phyloP scores from a whole-genome alignment of 352 stramenopile genomes.

The Phytopythium vexans region DNA sequence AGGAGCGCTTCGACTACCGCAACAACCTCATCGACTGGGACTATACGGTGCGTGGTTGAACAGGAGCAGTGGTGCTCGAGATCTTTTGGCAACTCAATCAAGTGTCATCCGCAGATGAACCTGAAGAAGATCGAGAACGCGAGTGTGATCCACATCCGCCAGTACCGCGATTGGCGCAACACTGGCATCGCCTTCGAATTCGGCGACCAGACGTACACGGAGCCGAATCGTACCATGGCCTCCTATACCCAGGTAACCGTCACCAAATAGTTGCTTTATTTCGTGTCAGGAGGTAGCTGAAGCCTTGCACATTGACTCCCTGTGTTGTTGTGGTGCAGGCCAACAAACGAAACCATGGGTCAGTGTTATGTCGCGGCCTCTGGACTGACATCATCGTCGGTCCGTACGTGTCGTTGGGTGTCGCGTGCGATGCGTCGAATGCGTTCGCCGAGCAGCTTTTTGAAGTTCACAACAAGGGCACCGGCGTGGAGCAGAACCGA shows the following conservation, averaged over 20 bases:
- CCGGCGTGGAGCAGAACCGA: slow-evolving; percentile 91
- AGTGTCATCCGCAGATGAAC: slow-evolving; percentile 51
- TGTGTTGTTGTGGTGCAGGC: slow-evolving; percentile 17
- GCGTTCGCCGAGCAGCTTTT: slow-evolving; percentile 88
- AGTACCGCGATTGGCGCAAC: slow-evolving; percentile 92
- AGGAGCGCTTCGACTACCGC: slow-evolving; percentile 91
- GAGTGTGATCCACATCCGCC: slow-evolving; percentile 91
- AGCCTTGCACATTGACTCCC: background rate
- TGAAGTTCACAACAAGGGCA: slow-evolving; percentile 91
- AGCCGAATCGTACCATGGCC: slow-evolving; percentile 90
- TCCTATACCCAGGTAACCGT: slow-evolving; percentile 76
- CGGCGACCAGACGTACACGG: slow-evolving; percentile 88
- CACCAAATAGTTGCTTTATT: background rate
- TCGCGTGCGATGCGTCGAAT: slow-evolving; percentile 72
- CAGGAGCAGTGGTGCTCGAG: background rate
- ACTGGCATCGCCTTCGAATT: slow-evolving; percentile 94
- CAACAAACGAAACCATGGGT: slow-evolving; percentile 69
- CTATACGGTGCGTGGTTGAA: slow-evolving; percentile 68
- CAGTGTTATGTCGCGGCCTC: slow-evolving; percentile 78
- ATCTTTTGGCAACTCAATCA: background rate
- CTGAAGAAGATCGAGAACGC: slow-evolving; percentile 83
- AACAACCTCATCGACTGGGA: slow-evolving; percentile 95
- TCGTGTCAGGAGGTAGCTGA: background rate
- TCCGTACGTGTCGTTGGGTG: slow-evolving; percentile 90
- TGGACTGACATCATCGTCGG: slow-evolving; percentile 92